These are phyloP conservation scores for Escovopsis sp. DNA, from an alignment of 2,329 filamentous ascomycete genomes.

Conservation along the genomic window DNA sequence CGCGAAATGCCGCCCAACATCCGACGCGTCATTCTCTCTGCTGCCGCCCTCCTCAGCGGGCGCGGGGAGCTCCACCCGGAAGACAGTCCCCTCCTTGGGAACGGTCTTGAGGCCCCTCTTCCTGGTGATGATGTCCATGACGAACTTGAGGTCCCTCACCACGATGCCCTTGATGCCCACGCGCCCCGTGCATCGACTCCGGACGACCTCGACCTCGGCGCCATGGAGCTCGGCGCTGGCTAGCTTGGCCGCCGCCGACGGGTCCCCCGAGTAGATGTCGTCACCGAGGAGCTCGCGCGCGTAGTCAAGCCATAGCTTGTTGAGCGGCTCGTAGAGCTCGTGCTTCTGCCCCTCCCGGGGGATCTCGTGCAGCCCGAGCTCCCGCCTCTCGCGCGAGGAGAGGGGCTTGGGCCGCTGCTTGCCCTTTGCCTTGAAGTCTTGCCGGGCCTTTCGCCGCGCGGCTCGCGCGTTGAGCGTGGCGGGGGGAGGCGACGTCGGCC, in stretches of 20 bases:
- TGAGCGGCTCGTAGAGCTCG: conserved; percentile 60
- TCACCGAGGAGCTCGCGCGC: conserved; percentile 65
- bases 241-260: conserved; percentile 55
- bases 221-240: conserved; percentile 85
- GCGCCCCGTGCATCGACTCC: conserved; percentile 64
- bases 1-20: conserved; percentile 30
- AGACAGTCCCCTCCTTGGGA: conserved; percentile 82
- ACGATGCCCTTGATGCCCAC: conserved; percentile 81
- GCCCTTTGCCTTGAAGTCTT: conserved; percentile 26
- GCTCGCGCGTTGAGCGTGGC: conserved; percentile 39
- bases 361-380: conserved; percentile 56
- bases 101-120: conserved; percentile 59
- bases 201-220: conserved; percentile 65
- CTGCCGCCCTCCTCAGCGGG: conserved; percentile 1
- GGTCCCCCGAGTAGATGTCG: conserved; percentile 39
- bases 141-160: conserved; percentile 73
- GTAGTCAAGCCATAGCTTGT: conserved; percentile 71
- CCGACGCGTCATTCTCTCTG: conserved; percentile 1
- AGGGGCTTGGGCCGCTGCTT: conserved; percentile 50
- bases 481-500: conserved; percentile 55
- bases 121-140: conserved; percentile 69
- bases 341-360: conserved; percentile 49
- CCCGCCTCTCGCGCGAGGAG: conserved; percentile 64
- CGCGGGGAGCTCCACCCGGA: conserved; percentile 55
- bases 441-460: conserved; percentile 35